Evolutionary conservation across 169 alveolate species (phyloP).

Genomic region (Ichthyophthirius multifiliis): DNA sequence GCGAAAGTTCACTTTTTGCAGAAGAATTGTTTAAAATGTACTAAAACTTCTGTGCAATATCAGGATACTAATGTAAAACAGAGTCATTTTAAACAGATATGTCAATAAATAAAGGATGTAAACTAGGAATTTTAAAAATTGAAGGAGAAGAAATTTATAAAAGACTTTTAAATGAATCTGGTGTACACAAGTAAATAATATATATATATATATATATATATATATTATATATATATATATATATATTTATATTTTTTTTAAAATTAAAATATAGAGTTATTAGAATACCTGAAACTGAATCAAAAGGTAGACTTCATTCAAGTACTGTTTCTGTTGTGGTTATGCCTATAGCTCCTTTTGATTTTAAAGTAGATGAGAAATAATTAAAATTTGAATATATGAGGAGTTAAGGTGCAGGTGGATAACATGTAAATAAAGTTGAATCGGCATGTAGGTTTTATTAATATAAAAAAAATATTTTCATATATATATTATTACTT

Average conservation of each 20-base stretch:
- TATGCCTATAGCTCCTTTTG: conserved; percentile 74
- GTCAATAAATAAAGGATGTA: conserved; percentile 65
- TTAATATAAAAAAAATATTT: neutral
- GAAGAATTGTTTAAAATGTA: conserved; percentile 84
- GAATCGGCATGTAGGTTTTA: conserved; percentile 86
- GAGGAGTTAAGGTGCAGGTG: conserved; percentile 95
- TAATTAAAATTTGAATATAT: conserved; percentile 87
- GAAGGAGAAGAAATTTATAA: conserved; percentile 72
- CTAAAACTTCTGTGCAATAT: conserved; percentile 39
- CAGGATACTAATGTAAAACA: conserved; percentile 52
- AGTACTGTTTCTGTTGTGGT: conserved; percentile 86
- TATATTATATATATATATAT: neutral
- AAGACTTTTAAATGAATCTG: conserved; percentile 69
- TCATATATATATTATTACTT: neutral
- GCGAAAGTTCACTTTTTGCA: conserved; percentile 84
- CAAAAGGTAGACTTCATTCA: conserved; percentile 86
- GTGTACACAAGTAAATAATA: conserved; percentile 77
- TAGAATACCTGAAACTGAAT: conserved; percentile 89
- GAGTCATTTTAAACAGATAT: conserved; percentile 52
- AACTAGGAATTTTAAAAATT: conserved; percentile 59
- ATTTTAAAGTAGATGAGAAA: conserved; percentile 69
- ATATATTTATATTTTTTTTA: neutral
- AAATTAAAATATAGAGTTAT: conserved; percentile 66
- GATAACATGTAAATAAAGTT: conserved; percentile 93
- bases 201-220: neutral